Evolutionary conservation across 23 red algal species (phyloP), one percentile per base, ranked within the genome.

Genomic region (Gracilaria gracilis): DNA sequence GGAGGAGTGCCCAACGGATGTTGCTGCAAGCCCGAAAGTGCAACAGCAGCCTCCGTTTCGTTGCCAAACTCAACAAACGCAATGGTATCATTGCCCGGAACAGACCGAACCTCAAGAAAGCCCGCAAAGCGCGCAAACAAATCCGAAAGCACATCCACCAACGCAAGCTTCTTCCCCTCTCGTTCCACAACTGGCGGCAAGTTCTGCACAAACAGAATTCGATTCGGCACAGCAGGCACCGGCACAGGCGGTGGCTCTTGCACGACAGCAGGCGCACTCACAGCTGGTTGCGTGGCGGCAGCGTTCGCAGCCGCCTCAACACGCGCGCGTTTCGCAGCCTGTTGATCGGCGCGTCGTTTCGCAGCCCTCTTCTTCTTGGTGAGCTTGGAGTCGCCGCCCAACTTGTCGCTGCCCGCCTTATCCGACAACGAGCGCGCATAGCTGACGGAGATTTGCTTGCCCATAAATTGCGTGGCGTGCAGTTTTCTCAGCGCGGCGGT

Each of bases 41-140:
- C 95, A 64, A 96, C 82, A 6, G 82, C 88, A 37, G 95, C 95
- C 49, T 96, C 81, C 27, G 66, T 42, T 29, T 91, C 95, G 55
- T 44, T 80, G 13, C 46, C 83, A 88, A 93, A 96, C 88, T 96
- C 95, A 24, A 96, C 90, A 81, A 91, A 91, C 40, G 95, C 95
- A 57, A 93, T 89, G n/a, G 70, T 61, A 57, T 91, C 61, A 29
- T 75, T 76, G 9, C 89, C 95, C 0, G 81, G 67, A 40, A 91
- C 87, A 19, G 87, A 64, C 7, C 86, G 83, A 0, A 93, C 91
- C 54, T 96, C 89, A 36, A 84, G 48, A 91, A 88, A 93, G 25
- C 89, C 95, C 27, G 82, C 61, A 74, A 91, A 96, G 8, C 81
- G 59, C 39, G 79, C 74, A 79, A 96, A 93, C 72, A 83, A 61